These are phyloP conservation scores for Colletotrichum melonis DNA, from an alignment of 2,329 filamentous ascomycete genomes.

Conservation along the genomic window DNA sequence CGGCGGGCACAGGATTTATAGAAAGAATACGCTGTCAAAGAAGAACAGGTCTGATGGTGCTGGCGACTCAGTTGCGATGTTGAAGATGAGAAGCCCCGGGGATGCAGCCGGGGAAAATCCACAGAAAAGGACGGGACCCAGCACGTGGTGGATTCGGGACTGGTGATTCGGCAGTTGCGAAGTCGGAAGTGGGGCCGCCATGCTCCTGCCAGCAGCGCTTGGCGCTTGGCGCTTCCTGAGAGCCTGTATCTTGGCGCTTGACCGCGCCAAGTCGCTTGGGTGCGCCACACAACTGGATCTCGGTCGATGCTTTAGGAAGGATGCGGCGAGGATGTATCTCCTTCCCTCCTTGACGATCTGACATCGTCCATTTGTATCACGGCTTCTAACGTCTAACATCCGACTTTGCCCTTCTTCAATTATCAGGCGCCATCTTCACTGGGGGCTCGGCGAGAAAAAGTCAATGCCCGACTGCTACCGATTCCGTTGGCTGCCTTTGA, in stretches of 20 bases:
- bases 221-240: conserved; percentile 24
- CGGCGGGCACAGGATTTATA: conserved; percentile 28
- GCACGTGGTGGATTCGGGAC: conserved; percentile 27
- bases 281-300: not conserved
- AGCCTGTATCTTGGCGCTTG: conserved; percentile 18
- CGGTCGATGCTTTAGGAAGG: conserved; percentile 18
- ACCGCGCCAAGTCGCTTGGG: conserved; percentile 29
- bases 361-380: not conserved
- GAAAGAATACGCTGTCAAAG: not conserved
- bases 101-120: conserved; percentile 14
- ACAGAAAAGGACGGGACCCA: conserved; percentile 19
- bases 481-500: not conserved
- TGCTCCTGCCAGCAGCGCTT: conserved; percentile 7
- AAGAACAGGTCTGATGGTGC: not conserved
- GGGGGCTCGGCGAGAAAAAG: not conserved
- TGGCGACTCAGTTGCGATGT: not conserved
- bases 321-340: not conserved
- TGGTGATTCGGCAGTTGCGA: conserved; percentile 29
- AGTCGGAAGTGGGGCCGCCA: conserved; percentile 17
- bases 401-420: not conserved
- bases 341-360: not conserved
- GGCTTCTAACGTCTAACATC: too few species aligned
- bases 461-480: not conserved
- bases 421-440: too few species aligned
- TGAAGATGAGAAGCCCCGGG: not conserved